Evolutionary conservation across 306 rosid species (phyloP).

Genomic region (Quercus mongolica): DNA sequence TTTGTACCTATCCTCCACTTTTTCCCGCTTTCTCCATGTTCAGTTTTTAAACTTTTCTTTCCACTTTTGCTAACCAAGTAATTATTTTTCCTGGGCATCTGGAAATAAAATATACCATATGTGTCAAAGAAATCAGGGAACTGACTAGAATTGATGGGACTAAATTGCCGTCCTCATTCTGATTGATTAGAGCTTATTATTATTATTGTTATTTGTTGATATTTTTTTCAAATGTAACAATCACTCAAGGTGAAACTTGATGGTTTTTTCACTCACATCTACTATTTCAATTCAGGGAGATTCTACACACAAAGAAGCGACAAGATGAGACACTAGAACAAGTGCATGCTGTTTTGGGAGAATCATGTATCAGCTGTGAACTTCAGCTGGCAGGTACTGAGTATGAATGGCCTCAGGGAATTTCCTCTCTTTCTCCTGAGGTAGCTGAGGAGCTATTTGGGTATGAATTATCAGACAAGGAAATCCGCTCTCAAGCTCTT

Average conservation of each 20-base stretch:
- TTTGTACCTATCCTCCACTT: too few relatives aligned
- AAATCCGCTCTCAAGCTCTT: conserved; percentile 54
- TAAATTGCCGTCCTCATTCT: background rate
- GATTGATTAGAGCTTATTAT: background rate
- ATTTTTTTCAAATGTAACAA: conserved; percentile 17
- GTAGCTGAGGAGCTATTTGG: conserved; percentile 58
- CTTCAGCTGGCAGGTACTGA: conserved; percentile 66
- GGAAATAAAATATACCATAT: background rate
- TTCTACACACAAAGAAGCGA: conserved; percentile 65
- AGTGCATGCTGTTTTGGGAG: conserved; percentile 40
- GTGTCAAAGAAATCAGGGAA: background rate
- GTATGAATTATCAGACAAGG: conserved; percentile 44
- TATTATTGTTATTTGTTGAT: background rate
- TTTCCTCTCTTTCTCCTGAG: conserved; percentile 48
- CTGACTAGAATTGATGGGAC: background rate
- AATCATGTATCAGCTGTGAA: conserved; percentile 56
- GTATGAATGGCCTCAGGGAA: conserved; percentile 48
- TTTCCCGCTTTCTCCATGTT: too few relatives aligned
- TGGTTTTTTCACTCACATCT: conserved; percentile 13
- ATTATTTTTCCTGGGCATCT: background rate
- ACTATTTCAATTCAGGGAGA: conserved; percentile 60
- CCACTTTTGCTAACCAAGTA: background rate
- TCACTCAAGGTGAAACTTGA: conserved; percentile 6
- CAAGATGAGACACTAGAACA: conserved; percentile 50
- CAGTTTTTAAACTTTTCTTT: background rate